Percentiles rank a stretch among this genome's conserved stretches.
phyloP scores from a whole-genome alignment of 1,139 yeast genomes.

The Saccharomyces uvarum region DNA sequence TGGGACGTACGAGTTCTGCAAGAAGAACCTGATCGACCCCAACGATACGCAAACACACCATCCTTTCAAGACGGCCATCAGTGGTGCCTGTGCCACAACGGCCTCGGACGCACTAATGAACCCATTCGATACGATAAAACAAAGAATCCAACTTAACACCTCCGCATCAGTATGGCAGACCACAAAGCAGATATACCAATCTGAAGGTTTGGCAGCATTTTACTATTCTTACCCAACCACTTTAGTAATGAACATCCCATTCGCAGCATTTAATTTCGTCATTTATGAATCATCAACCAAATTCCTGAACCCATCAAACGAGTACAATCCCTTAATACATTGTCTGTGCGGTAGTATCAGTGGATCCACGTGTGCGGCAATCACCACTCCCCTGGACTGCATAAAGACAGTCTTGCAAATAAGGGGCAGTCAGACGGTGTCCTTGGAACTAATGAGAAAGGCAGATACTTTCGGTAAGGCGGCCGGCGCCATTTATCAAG shows the following conservation, averaged over 20 bases:
- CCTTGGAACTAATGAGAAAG: constrained; percentile 43
- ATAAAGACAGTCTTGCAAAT: constrained; percentile 80
- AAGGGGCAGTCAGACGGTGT: constrained; percentile 32
- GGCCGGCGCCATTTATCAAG: constrained; percentile 54
- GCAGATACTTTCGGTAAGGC: constrained; percentile 69
- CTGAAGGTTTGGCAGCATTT: constrained; percentile 77
- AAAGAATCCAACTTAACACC: constrained; percentile 57
- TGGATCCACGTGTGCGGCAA: constrained; percentile 95
- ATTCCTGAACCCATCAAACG: constrained; percentile 65
- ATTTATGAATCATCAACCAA: constrained; percentile 80
- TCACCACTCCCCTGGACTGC: constrained; percentile 92
- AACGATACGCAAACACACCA: constrained; percentile 30
- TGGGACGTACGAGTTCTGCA: constrained; percentile 82
- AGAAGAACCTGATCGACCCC: constrained; percentile 33
- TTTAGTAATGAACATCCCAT: constrained; percentile 84
- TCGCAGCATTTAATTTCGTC: constrained; percentile 90
- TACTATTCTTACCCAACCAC: constrained; percentile 94
- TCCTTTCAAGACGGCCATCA: constrained; percentile 76
- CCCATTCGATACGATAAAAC: constrained; percentile 92
- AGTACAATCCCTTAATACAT: constrained; percentile 82
- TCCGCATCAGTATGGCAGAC: constrained; percentile 33
- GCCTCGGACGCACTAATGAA: constrained; percentile 95
- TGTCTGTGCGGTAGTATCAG: constrained; percentile 91
- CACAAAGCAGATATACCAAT: constrained; percentile 45
- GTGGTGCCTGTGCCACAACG: constrained; percentile 87